Conservation (phyloP, 2,329 filamentous ascomycete species). For the Diaporthe ilicicola region DNA sequence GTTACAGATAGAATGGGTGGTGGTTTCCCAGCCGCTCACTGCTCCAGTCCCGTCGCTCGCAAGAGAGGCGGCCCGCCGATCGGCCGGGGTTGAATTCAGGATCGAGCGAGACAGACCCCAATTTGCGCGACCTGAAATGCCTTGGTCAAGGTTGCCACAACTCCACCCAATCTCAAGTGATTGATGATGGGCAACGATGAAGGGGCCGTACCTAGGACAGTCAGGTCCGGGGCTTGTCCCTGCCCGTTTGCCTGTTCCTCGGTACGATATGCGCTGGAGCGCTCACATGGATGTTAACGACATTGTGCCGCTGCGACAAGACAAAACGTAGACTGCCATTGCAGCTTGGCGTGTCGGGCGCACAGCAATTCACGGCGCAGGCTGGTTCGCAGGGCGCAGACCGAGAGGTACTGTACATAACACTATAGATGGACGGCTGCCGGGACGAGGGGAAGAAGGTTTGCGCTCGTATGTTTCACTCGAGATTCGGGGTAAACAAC, state of each 20-base stretch:
- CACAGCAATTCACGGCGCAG: slow-evolving; percentile 21
- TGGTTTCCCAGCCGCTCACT: not conserved
- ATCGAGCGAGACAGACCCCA: slow-evolving; percentile 34
- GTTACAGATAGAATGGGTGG: slow-evolving; percentile 13
- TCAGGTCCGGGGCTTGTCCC: slow-evolving; percentile 18
- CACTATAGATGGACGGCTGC: not conserved
- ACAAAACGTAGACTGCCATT: not conserved
- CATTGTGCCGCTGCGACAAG: slow-evolving; percentile 24
- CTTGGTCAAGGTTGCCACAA: slow-evolving; percentile 34
- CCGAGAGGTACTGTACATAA: slow-evolving; percentile 5
- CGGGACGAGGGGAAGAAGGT: slow-evolving; percentile 27
- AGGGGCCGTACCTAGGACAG: not conserved
- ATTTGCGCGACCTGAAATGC: slow-evolving; percentile 33
- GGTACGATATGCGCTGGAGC: not conserved
- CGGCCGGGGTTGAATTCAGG: slow-evolving; percentile 22
- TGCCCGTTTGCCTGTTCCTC: slow-evolving; percentile 6
- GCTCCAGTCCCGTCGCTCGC: slow-evolving; percentile 18
- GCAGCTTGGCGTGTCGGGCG: slow-evolving; percentile 21
- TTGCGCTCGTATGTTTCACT: slow-evolving; percentile 30
- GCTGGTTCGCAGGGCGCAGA: not conserved
- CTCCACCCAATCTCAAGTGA: slow-evolving; percentile 32
- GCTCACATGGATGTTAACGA: slow-evolving; percentile 3
- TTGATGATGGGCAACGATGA: slow-evolving; percentile 22
- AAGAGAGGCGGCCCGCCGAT: slow-evolving; percentile 19
- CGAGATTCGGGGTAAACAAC: slow-evolving; percentile 26